A percentile compares a stretch with the other conserved stretches of the same genome.
These are phyloP conservation scores for Pseudoneurospora amorphoporcata DNA, from an alignment of 495 filamentous ascomycete genomes.

Conservation along the genomic window DNA sequence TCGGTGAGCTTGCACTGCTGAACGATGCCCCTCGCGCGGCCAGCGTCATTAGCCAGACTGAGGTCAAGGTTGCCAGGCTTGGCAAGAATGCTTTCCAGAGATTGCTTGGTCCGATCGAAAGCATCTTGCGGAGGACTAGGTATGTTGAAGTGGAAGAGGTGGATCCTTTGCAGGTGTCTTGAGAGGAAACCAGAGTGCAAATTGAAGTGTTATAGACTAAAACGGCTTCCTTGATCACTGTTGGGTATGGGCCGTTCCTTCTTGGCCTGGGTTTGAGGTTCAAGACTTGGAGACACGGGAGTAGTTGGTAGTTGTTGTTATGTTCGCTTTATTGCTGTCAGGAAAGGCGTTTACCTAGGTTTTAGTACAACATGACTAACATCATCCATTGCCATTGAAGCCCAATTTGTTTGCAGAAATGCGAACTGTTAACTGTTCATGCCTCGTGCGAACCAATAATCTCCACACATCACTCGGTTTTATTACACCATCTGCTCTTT, in stretches of 20 bases:
- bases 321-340: background rate
- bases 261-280: constrained; percentile 2
- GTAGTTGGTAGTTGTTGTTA: background rate
- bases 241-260: background rate
- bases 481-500: background rate
- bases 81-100: constrained; percentile 93
- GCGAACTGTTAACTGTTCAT: background rate
- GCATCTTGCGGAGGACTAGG: constrained; percentile 77
- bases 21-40: constrained; percentile 93
- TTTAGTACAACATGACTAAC: background rate
- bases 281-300: background rate
- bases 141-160: constrained; percentile 44
- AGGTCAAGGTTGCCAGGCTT: constrained; percentile 88
- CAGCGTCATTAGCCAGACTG: constrained; percentile 67
- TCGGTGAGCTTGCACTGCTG: constrained; percentile 86
- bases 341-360: background rate
- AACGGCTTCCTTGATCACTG: background rate
- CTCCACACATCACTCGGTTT: background rate
- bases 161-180: constrained; percentile 37
- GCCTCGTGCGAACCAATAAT: background rate
- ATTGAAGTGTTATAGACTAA: background rate
- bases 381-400: background rate
- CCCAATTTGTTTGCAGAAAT: background rate
- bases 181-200: background rate
- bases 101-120: constrained; percentile 82